A percentile compares a stretch with the other conserved stretches of the same genome.
Conservation (phyloP, 805 yeast genomes). For the Ogataea thermomethanolica region DNA sequence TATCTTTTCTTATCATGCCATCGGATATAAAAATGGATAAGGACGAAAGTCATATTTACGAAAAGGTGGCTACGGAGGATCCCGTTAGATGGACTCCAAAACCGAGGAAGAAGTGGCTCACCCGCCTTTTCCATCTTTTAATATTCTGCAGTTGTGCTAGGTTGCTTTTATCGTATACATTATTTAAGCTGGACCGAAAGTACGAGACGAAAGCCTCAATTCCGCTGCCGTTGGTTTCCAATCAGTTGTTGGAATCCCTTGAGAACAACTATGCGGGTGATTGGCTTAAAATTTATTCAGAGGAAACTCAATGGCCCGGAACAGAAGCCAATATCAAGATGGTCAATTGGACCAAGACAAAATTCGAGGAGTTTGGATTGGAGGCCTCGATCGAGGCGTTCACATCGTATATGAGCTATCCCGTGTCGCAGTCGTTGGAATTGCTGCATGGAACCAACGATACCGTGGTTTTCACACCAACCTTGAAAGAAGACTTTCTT, state of each 20-base stretch:
- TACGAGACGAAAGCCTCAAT: not conserved
- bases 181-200: not conserved
- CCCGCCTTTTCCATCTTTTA: too few species aligned
- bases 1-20: too few species aligned
- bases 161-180: too few species aligned
- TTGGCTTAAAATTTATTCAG: slow-evolving; percentile 53
- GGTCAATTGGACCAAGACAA: slow-evolving; percentile 56
- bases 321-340: slow-evolving; percentile 37
- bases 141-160: too few species aligned
- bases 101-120: too few species aligned
- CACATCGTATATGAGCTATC: slow-evolving; percentile 62
- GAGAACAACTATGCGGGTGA: slow-evolving; percentile 42
- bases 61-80: too few species aligned
- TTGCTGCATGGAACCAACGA: slow-evolving; percentile 31
- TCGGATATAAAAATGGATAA: too few species aligned
- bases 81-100: too few species aligned
- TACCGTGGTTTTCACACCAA: slow-evolving; percentile 45
- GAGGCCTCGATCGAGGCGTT: slow-evolving; percentile 50
- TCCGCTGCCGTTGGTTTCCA: too few species aligned
- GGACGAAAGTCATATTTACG: too few species aligned
- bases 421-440: slow-evolving; percentile 49
- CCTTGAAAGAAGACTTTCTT: slow-evolving; percentile 47
- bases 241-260: slow-evolving; percentile 13
- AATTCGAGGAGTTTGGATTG: slow-evolving; percentile 60
- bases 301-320: slow-evolving; percentile 58